Evolutionary conservation across 2,329 filamentous ascomycete species (phyloP).

Genomic region (Aspergillus sergii): DNA sequence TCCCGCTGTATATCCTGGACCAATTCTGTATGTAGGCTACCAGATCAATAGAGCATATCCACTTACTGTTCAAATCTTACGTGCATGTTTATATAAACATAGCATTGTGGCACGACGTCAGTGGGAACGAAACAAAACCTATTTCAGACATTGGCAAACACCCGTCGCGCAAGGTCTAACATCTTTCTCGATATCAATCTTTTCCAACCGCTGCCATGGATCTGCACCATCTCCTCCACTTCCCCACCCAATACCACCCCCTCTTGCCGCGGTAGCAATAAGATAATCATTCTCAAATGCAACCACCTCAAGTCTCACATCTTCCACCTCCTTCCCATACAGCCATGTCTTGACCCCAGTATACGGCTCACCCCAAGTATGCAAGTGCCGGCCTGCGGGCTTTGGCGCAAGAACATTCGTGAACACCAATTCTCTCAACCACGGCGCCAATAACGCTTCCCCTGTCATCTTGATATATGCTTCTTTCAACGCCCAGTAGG

Average conservation of each 20-base stretch:
- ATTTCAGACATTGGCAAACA: constrained; percentile 36
- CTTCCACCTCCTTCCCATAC: constrained; percentile 48
- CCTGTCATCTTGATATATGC: constrained; percentile 69
- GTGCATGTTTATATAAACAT: neutral
- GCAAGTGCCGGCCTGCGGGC: neutral
- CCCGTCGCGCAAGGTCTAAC: constrained; percentile 45
- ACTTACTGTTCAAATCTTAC: neutral
- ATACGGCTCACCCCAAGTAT: constrained; percentile 40
- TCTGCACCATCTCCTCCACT: constrained; percentile 15
- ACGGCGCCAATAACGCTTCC: constrained; percentile 63
- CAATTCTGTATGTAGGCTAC: neutral
- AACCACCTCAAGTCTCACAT: constrained; percentile 60
- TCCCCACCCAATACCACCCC: constrained; percentile 32
- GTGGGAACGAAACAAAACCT: neutral
- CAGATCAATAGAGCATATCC: neutral
- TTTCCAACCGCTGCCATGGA: constrained; percentile 44
- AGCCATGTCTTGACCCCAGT: constrained; percentile 53
- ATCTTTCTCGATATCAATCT: constrained; percentile 52
- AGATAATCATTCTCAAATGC: constrained; percentile 62
- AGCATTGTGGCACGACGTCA: neutral
- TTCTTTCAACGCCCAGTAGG: constrained; percentile 67
- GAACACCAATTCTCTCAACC: constrained; percentile 64
- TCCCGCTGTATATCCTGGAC: neutral
- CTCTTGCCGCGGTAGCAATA: constrained; percentile 57
- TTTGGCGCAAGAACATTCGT: constrained; percentile 57